These are phyloP conservation scores for Prunus campanulata DNA, from an alignment of 306 rosid species.

Conservation along the genomic window DNA sequence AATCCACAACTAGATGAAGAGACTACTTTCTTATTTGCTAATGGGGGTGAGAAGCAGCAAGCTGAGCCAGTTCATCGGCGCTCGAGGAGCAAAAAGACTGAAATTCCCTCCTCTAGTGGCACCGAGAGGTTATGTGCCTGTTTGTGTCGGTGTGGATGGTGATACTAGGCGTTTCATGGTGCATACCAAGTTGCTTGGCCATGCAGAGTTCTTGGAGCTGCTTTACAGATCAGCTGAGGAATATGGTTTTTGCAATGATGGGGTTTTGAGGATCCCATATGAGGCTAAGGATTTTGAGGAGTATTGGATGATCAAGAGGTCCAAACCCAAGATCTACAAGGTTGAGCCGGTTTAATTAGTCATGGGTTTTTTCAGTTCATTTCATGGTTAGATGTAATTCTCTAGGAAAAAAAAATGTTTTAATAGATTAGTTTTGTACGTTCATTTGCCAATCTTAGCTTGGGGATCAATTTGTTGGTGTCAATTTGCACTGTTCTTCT, in stretches of 20 bases:
- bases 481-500: not conserved
- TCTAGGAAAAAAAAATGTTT: not conserved
- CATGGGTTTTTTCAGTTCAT: too few species aligned
- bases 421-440: not conserved
- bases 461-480: not conserved
- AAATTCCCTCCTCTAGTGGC: constrained; percentile 7
- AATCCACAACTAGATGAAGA: not conserved
- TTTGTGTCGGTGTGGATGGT: constrained; percentile 46
- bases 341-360: not conserved
- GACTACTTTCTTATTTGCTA: not conserved
- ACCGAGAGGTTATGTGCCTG: constrained; percentile 50
- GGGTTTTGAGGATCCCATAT: constrained; percentile 47
- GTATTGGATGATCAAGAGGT: constrained; percentile 28
- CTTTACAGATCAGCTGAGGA: constrained; percentile 39
- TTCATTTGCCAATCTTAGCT: not conserved
- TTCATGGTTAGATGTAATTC: not conserved
- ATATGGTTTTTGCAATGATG: constrained; percentile 45
- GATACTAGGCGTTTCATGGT: constrained; percentile 37
- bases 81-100: constrained; percentile 14
- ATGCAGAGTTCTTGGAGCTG: constrained; percentile 41
- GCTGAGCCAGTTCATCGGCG: constrained; percentile 24
- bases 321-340: constrained; percentile 31
- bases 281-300: constrained; percentile 54
- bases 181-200: constrained; percentile 26
- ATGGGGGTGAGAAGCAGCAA: constrained; percentile 45